phyloP scores from a whole-genome alignment of 805 yeast species.

The Scheffersomyces stipitis region DNA sequence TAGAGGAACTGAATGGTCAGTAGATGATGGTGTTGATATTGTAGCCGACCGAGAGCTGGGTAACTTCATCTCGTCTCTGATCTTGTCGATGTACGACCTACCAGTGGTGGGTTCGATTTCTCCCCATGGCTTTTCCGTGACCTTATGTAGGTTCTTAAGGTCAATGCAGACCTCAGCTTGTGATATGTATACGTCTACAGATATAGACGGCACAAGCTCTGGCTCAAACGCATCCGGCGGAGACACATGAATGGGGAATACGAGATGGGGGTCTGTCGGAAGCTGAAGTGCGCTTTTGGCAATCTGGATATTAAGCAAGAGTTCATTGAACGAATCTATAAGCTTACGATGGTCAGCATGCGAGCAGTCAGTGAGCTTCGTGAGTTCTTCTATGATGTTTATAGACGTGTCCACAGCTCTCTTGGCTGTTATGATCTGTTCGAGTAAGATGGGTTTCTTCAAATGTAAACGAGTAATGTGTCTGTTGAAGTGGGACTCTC shows the following conservation, averaged over 20 bases:
- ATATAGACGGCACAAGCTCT: slow-evolving; percentile 36
- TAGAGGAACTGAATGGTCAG: slow-evolving; percentile 18
- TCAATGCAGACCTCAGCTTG: slow-evolving; percentile 51
- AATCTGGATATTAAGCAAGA: slow-evolving; percentile 21
- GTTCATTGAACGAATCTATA: slow-evolving; percentile 21
- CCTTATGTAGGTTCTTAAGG: slow-evolving; percentile 27
- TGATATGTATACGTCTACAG: slow-evolving; percentile 57
- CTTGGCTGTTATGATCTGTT: slow-evolving; percentile 50
- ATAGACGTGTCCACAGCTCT: slow-evolving; percentile 22
- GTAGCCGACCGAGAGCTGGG: slow-evolving; percentile 14
- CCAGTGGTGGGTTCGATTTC: slow-evolving; percentile 38
- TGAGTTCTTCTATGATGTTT: slow-evolving; percentile 10
- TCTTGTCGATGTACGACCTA: slow-evolving; percentile 56
- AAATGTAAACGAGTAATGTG: slow-evolving; percentile 25
- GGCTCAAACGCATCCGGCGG: slow-evolving; percentile 43
- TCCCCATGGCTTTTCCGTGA: slow-evolving; percentile 65
- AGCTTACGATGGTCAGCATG: slow-evolving; percentile 15
- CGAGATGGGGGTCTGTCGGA: slow-evolving; percentile 53
- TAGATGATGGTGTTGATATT: slow-evolving; percentile 1
- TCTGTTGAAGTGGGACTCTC: slow-evolving; percentile 41
- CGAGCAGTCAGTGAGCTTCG: slow-evolving; percentile 4
- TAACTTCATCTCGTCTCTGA: slow-evolving; percentile 53
- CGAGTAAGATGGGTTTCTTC: slow-evolving; percentile 35
- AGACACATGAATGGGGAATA: slow-evolving; percentile 58
- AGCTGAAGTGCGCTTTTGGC: slow-evolving; percentile 35